phyloP scores from a whole-genome alignment of 148 eudicot species.

The Nepenthes gracilis region DNA sequence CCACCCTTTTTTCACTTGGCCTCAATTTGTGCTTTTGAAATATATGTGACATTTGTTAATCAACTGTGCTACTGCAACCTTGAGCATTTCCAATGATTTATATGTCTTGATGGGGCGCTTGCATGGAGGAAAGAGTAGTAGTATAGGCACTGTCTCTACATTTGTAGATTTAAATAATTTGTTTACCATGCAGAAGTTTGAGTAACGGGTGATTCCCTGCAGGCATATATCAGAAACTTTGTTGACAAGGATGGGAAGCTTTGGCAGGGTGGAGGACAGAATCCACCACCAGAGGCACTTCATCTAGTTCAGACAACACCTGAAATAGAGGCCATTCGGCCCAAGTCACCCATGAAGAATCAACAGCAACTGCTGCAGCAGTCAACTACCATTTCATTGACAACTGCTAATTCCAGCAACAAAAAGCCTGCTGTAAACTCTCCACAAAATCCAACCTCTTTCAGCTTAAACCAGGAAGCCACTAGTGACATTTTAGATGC shows the following conservation, averaged over 20 bases:
- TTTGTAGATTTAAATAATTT: too few relatives aligned
- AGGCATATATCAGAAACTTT: slow-evolving; percentile 69
- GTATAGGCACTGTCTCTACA: too few relatives aligned
- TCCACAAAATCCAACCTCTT: slow-evolving; percentile 34
- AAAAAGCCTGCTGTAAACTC: slow-evolving; percentile 44
- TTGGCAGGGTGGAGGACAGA: slow-evolving; percentile 95
- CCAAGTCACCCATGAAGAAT: slow-evolving; percentile 97
- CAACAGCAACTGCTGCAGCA: slow-evolving; percentile 71
- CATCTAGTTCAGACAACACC: slow-evolving; percentile 89
- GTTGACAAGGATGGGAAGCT: slow-evolving; percentile 89
- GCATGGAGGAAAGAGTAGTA: too few relatives aligned
- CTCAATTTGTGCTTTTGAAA: too few relatives aligned
- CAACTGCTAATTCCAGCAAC: slow-evolving; percentile 38
- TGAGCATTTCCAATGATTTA: too few relatives aligned
- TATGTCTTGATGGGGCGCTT: too few relatives aligned
- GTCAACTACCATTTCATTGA: slow-evolving; percentile 54
- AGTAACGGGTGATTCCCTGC: slow-evolving; percentile 6
- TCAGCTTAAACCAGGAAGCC: slow-evolving; percentile 41
- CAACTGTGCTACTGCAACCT: too few relatives aligned
- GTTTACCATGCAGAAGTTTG: too few relatives aligned
- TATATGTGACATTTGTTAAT: too few relatives aligned
- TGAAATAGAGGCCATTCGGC: slow-evolving; percentile 82
- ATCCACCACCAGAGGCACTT: slow-evolving; percentile 94
- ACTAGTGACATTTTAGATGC: slow-evolving; percentile 42
- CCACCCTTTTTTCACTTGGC: too few relatives aligned